These are phyloP conservation scores for Westerdykella sp. DNA, from an alignment of 2,329 filamentous ascomycete genomes.

Conservation along the genomic window DNA sequence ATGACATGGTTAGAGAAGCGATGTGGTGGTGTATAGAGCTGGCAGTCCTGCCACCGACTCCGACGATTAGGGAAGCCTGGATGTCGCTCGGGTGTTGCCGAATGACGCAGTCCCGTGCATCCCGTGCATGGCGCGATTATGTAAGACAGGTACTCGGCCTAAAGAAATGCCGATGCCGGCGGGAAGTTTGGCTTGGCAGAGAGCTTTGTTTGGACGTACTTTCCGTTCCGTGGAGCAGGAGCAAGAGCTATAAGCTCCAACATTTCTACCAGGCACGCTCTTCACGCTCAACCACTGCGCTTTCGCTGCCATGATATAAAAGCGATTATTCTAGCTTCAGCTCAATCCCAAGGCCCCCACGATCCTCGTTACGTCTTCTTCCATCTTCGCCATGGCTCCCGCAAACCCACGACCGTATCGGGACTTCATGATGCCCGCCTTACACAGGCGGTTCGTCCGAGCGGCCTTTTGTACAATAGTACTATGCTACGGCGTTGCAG, in stretches of 20 bases:
- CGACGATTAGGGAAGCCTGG: no score
- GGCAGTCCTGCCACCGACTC: background rate
- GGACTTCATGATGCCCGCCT: constrained; percentile 81
- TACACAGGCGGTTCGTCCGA: constrained; percentile 80
- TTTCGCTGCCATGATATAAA: constrained; percentile 24
- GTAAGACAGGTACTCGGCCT: background rate
- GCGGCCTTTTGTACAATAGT: constrained; percentile 64
- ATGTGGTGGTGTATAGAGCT: background rate
- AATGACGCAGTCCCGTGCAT: background rate
- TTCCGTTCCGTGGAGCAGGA: no score
- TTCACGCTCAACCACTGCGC: constrained; percentile 4
- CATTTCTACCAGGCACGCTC: background rate
- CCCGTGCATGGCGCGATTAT: background rate
- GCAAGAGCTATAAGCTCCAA: background rate
- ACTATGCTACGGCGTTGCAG: constrained; percentile 66
- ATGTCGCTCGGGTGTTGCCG: no score
- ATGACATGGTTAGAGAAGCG: constrained; percentile 62
- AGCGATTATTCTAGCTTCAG: constrained; percentile 31
- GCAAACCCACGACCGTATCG: constrained; percentile 60
- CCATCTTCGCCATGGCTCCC: constrained; percentile 19
- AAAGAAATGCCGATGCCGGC: background rate
- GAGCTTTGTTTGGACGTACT: background rate
- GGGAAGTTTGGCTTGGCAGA: background rate
- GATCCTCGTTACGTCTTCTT: constrained; percentile 15
- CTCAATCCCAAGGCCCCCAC: constrained; percentile 3